phyloP scores from a whole-genome alignment of 2,329 filamentous ascomycete genomes.

The Colletotrichum endophyticum region DNA sequence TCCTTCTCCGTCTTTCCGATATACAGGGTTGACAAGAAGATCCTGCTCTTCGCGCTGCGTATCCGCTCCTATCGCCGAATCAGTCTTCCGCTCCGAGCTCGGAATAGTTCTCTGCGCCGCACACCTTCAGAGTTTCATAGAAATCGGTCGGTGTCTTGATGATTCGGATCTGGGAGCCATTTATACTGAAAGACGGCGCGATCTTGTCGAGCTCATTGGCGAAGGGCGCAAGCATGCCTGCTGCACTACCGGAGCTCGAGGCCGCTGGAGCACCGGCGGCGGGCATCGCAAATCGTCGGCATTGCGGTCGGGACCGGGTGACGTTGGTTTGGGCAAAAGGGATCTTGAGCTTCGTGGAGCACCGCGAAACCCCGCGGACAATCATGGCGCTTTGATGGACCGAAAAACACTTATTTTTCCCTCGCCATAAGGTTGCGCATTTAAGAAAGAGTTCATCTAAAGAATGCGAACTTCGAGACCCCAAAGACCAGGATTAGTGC shows the following conservation, averaged over 20 bases:
- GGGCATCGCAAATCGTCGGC: slow-evolving; percentile 20
- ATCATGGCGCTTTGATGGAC: slow-evolving; percentile 32
- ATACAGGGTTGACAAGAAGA: slow-evolving; percentile 96
- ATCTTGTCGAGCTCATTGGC: slow-evolving; percentile 81
- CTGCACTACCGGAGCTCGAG: slow-evolving; percentile 30
- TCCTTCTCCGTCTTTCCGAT: slow-evolving; percentile 94
- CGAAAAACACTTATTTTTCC: not conserved
- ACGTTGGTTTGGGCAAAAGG: slow-evolving; percentile 6
- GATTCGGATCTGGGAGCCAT: slow-evolving; percentile 80
- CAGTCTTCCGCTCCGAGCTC: not conserved
- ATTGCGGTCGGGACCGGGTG: slow-evolving; percentile 14
- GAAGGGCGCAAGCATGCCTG: slow-evolving; percentile 57
- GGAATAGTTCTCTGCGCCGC: not conserved
- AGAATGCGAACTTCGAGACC: slow-evolving; percentile 2
- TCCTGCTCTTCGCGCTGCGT: slow-evolving; percentile 73
- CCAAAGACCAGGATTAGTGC: not conserved
- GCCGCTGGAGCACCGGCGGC: slow-evolving; percentile 15
- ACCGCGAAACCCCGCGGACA: slow-evolving; percentile 34
- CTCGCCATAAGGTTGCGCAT: not conserved
- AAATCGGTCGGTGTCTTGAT: slow-evolving; percentile 85
- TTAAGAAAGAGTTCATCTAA: not conserved
- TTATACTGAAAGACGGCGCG: slow-evolving; percentile 87
- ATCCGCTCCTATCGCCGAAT: slow-evolving; percentile 71
- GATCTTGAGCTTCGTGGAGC: slow-evolving; percentile 28
- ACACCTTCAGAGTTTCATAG: slow-evolving; percentile 87